phyloP scores from a whole-genome alignment of 352 stramenopile species.

The Phytophthora tentaculata region DNA sequence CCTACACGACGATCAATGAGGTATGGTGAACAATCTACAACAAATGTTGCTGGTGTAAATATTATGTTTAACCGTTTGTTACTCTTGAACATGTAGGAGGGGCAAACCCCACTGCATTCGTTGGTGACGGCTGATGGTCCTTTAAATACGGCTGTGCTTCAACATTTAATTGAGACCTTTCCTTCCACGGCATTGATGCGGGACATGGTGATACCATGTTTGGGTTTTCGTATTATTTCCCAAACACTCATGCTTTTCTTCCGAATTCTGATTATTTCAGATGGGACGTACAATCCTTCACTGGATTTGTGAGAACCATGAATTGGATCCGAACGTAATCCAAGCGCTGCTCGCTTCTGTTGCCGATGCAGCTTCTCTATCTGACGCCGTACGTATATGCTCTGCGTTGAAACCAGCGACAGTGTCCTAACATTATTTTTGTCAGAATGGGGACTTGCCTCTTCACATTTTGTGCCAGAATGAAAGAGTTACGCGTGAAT shows the following conservation, averaged over 20 bases:
- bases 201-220: constrained; percentile 42
- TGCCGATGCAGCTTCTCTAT: constrained; percentile 13
- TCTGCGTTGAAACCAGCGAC: neutral
- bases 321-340: constrained; percentile 32
- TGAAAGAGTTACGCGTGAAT: constrained; percentile 25
- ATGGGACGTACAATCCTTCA: constrained; percentile 59
- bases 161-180: constrained; percentile 47
- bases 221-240: neutral
- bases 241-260: constrained; percentile 13
- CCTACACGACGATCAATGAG: constrained; percentile 48
- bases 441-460: constrained; percentile 57
- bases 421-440: constrained; percentile 3
- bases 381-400: constrained; percentile 22
- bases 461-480: constrained; percentile 70
- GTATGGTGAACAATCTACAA: constrained; percentile 19
- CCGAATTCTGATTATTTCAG: constrained; percentile 27
- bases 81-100: constrained; percentile 27
- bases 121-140: constrained; percentile 33
- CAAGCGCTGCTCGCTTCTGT: constrained; percentile 30
- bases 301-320: constrained; percentile 52
- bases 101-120: constrained; percentile 57
- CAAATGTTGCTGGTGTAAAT: neutral
- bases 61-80: neutral
- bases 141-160: constrained; percentile 41
- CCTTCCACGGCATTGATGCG: constrained; percentile 36